Base-by-base conservation (phyloP, 2,329 filamentous ascomycete genomes). In the Falciphora oryzae region DNA sequence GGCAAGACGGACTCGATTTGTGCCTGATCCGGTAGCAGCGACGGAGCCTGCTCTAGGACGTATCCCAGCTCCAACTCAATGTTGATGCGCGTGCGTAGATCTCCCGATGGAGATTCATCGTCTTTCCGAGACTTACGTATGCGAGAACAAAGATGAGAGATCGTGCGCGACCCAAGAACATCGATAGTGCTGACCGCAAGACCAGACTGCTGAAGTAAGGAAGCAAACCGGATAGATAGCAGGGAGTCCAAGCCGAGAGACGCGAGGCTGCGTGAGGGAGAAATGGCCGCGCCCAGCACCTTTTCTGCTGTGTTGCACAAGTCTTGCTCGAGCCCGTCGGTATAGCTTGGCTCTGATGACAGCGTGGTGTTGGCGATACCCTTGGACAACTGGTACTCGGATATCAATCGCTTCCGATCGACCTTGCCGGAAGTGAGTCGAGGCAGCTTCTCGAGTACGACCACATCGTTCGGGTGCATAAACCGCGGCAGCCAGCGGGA, bases 341-440 rank as follows among this genome's bases (percentile, higher is more conserved):
- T 53, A 53, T 10, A 53, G 44, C 22, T 25, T 53, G 44, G 44
- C 22, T 11, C 44, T 3, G 44, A 25, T 25, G 44, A 6, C 7
- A 11, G 7, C 44, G 7, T 10, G 44, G 6, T 25, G 67, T 50
- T n/a, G 44, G 27, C 11, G 31, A 16, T 27, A 31, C 64, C 63
- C 35, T 31, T 64, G n/a, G 58, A n/a, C 25, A 57, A 38, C n/a
- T 38, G 62, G 69, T 89, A 91, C 10, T 84, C 77, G 1, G 78
- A 72, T 68, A 86, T 81, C 10, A 97, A 76, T 16, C 74, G 76
- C 69, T 86, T 89, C 63, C 86, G 87, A 71, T 97, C 90, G 18
- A 93, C 82, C 72, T 97, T 97, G 0, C 93, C 93, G 0, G 92
- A 96, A 2, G 92, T 81, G 27, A 97, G 78, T 63, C 89, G 86